Base-by-base conservation (phyloP, 495 filamentous ascomycete genomes). In the Tuber calosporum region DNA sequence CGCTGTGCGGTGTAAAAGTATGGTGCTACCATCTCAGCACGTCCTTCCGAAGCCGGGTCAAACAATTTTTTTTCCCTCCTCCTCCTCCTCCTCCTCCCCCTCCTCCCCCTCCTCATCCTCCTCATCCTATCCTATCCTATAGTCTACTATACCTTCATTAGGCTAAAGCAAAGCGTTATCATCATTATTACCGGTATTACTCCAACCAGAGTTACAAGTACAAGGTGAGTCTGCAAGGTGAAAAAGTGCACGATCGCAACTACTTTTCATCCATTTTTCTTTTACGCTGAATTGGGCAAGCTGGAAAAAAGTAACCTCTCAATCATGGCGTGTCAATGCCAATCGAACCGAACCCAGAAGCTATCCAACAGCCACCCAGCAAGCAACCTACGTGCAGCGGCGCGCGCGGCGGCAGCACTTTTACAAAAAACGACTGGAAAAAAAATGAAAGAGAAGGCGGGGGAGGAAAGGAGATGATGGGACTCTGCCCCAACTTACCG, bases 401-500 rank as follows among this genome's bases (percentile, higher is more conserved):
- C n/a, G n/a, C 48, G n/a, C 48, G 48, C 48, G 15, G 48, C 42
- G 42, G 42, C n/a, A 58, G 30, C n/a, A 30, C n/a, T 11, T 30
- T 58, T 22, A 48, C 8, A 48, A n/a, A 9, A 48, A 72, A 69
- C 58, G 42, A 20, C n/a, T 1, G 38, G 48, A 11, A 48, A 45
- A 39, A 36, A 2, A 9, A 45, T 53, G 62, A 73, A 38, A 17
- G n/a, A 34, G 13, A 20, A 2, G 37, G 11, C 13, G 17, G 53
- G 15, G 38, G 69, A 67, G 66, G 38, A 26, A 72, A 70, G 43
- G 36, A 20, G 9, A 42, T 53, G 13, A 48, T 41, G 41, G 22
- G 19, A 70, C 58, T 67, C 15, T 58, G 41, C 38, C 39, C 53
- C 66, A 71, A 67, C 72, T 66, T 69, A 71, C 70, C 41, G 41